A percentile compares a stretch with the other conserved stretches of the same genome.
Evolutionary conservation across 73 alveolate genomes (phyloP).

Genomic region (Stentor roeselii): DNA sequence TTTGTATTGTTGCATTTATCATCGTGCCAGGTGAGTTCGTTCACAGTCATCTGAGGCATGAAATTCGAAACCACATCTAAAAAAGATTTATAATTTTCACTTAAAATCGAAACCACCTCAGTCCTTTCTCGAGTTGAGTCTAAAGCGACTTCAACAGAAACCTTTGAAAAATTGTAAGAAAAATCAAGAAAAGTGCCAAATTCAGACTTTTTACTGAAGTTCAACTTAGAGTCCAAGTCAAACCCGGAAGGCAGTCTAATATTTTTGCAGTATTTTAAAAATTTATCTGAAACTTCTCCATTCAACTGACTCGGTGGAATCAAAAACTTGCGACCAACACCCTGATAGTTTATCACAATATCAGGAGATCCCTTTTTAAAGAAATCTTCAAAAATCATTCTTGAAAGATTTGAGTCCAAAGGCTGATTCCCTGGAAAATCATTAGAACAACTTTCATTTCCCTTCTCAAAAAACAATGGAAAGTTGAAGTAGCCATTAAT

Average conservation of each 20-base stretch:
- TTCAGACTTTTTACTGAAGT: background rate
- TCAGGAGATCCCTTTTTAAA: no score
- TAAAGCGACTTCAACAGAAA: background rate
- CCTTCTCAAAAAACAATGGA: background rate
- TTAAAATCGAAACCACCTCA: background rate
- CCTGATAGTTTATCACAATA: background rate
- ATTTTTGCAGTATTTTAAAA: no score
- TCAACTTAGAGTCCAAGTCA: no score
- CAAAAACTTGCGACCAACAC: background rate
- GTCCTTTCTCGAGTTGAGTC: background rate
- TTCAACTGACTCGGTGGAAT: background rate
- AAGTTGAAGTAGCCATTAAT: background rate
- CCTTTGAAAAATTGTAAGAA: background rate
- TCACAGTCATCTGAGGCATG: background rate
- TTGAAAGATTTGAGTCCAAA: background rate
- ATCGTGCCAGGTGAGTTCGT: background rate
- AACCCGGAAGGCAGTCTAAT: background rate
- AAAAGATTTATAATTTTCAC: background rate
- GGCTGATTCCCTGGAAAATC: background rate
- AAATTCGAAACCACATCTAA: no score
- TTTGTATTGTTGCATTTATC: background rate
- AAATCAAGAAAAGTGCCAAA: background rate
- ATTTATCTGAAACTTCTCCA: background rate
- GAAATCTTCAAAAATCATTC: no score
- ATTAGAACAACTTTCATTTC: background rate